These are phyloP conservation scores for Deakozyma indianensis DNA, from an alignment of 805 yeast genomes.

Conservation along the genomic window DNA sequence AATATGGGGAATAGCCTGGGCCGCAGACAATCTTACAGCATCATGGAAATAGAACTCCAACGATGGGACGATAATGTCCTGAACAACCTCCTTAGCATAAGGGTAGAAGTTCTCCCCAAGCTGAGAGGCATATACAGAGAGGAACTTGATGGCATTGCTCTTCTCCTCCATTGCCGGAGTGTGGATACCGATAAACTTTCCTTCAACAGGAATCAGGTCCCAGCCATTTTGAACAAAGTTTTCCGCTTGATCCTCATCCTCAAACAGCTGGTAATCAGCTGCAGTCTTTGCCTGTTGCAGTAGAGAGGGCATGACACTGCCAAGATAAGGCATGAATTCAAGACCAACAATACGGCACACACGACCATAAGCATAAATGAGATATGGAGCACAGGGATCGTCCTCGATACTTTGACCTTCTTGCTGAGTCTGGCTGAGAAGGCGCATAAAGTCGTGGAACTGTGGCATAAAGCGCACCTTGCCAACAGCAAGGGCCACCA, in stretches of 20 bases:
- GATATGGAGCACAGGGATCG: slow-evolving; percentile 74
- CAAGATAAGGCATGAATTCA: slow-evolving; percentile 73
- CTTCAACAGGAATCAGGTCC: slow-evolving; percentile 85
- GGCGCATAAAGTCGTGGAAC: slow-evolving; percentile 54
- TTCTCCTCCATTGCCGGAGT: slow-evolving; percentile 92
- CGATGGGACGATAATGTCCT: slow-evolving; percentile 74
- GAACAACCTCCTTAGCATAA: slow-evolving; percentile 64
- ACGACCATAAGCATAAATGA: slow-evolving; percentile 95
- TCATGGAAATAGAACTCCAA: slow-evolving; percentile 85
- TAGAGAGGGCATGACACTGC: slow-evolving; percentile 81
- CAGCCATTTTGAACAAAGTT: slow-evolving; percentile 80
- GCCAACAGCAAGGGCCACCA: slow-evolving; percentile 92
- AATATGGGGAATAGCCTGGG: slow-evolving; percentile 67
- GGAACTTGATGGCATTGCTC: slow-evolving; percentile 78
- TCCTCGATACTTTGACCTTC: slow-evolving; percentile 34
- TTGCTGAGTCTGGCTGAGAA: slow-evolving; percentile 57
- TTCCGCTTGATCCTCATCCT: slow-evolving; percentile 74
- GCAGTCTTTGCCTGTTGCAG: slow-evolving; percentile 74
- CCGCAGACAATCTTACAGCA: slow-evolving; percentile 87
- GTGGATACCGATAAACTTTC: slow-evolving; percentile 88
- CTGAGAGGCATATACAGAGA: slow-evolving; percentile 72
- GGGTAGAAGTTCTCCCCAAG: slow-evolving; percentile 72
- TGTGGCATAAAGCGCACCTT: slow-evolving; percentile 72
- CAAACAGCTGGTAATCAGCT: slow-evolving; percentile 79
- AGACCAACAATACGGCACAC: slow-evolving; percentile 74